These are phyloP conservation scores for Lippia alba DNA, from an alignment of 305 asterid species.

Conservation along the genomic window DNA sequence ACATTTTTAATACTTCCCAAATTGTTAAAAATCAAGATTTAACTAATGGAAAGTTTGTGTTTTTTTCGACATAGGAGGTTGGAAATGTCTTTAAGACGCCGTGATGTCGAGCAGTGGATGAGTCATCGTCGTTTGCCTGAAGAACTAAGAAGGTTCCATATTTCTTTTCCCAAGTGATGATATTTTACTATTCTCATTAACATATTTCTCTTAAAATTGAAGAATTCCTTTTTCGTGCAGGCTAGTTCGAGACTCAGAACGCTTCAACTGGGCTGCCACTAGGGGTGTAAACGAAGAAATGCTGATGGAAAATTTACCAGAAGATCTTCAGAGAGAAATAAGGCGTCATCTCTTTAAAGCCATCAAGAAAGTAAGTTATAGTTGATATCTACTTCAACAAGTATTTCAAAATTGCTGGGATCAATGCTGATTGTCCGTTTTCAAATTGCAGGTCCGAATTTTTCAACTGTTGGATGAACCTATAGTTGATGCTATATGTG, in stretches of 20 bases:
- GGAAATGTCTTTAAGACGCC: constrained; percentile 73
- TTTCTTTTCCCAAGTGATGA: constrained; percentile 12
- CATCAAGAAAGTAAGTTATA: constrained; percentile 66
- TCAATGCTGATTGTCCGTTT: neutral
- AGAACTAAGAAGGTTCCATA: constrained; percentile 57
- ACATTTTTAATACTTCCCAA: neutral
- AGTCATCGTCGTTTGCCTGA: constrained; percentile 76
- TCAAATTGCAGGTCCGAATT: constrained; percentile 61
- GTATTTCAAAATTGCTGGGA: neutral
- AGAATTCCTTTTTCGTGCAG: constrained; percentile 41
- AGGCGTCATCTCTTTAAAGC: constrained; percentile 82
- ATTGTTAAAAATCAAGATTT: neutral
- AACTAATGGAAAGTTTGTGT: neutral
- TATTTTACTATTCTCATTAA: neutral
- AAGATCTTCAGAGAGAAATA: constrained; percentile 82
- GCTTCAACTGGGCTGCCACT: constrained; percentile 87
- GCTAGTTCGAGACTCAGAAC: constrained; percentile 75
- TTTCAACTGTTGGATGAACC: constrained; percentile 78
- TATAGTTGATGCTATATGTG: constrained; percentile 78
- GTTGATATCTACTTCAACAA: neutral
- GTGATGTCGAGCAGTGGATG: constrained; percentile 90
- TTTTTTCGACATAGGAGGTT: constrained; percentile 53
- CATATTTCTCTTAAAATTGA: neutral
- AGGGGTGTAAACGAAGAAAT: constrained; percentile 81
- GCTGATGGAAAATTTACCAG: constrained; percentile 83